phyloP scores from a whole-genome alignment of 2,329 filamentous ascomycete genomes.

The Colletotrichum gloeosporioides region DNA sequence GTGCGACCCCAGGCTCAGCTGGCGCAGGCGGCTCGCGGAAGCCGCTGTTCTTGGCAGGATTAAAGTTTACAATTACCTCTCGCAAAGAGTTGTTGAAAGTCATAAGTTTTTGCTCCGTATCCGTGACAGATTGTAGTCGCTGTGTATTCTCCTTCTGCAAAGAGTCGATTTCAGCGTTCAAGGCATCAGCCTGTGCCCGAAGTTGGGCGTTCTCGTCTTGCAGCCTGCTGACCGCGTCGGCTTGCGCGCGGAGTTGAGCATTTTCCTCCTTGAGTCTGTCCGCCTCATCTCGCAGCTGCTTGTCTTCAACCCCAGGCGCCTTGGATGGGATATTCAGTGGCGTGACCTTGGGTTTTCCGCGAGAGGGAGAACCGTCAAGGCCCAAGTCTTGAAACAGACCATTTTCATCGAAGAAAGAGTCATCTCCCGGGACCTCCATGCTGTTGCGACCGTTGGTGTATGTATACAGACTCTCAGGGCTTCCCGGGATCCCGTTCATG shows the following conservation, averaged over 20 bases:
- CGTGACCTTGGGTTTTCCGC: conserved; percentile 40
- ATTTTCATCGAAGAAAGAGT: conserved; percentile 76
- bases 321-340: conserved; percentile 64
- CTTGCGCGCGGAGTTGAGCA: conserved; percentile 37
- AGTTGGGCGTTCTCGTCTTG: conserved; percentile 34
- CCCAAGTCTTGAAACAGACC: conserved; percentile 76
- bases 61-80: conserved; percentile 68
- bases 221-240: conserved; percentile 34
- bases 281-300: conserved; percentile 52
- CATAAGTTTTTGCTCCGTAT: conserved; percentile 71
- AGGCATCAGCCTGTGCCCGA: conserved; percentile 35
- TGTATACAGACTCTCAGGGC: conserved; percentile 78
- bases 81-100: conserved; percentile 71
- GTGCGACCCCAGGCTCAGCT: conserved; percentile 29
- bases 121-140: conserved; percentile 58
- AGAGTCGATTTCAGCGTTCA: conserved; percentile 39
- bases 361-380: conserved; percentile 29
- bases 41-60: conserved; percentile 57
- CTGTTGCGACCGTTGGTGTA: conserved; percentile 68
- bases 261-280: conserved; percentile 56
- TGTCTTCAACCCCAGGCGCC: conserved; percentile 60
- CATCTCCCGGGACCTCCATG: conserved; percentile 57
- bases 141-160: conserved; percentile 39
- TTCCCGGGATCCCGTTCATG: conserved; percentile 70
- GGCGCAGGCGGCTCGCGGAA: conserved; percentile 47